Conservation (phyloP, 2,329 filamentous ascomycete genomes). For the Calonectria fujianensis region DNA sequence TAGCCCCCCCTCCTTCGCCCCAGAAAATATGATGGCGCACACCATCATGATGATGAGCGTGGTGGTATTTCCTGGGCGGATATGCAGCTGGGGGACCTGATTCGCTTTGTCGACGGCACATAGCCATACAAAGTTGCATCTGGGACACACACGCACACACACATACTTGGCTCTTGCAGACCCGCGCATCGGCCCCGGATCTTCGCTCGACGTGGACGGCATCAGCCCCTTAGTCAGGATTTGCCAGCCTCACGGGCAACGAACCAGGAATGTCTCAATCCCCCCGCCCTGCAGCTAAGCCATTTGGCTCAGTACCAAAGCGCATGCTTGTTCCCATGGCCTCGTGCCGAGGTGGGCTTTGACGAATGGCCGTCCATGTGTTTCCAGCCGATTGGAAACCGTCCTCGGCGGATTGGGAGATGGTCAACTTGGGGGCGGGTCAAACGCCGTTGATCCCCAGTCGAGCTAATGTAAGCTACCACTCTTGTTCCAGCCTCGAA, state of each 20-base stretch:
- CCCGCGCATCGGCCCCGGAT: conserved; percentile 22
- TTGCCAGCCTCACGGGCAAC: conserved; percentile 45
- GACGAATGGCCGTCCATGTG: conserved; percentile 24
- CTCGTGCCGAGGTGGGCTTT: conserved; percentile 8
- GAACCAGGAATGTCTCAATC: conserved; percentile 21
- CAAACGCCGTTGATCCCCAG: conserved; percentile 33
- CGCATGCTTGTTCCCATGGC: conserved; percentile 3
- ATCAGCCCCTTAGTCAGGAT: conserved; percentile 49
- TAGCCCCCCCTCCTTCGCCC: neutral
- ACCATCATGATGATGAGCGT: conserved; percentile 3
- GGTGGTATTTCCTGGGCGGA: conserved; percentile 18
- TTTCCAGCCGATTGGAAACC: conserved; percentile 33
- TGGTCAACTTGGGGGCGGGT: conserved; percentile 36
- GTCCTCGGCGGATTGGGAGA: conserved; percentile 12
- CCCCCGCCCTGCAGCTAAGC: conserved; percentile 29
- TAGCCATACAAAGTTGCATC: conserved; percentile 2
- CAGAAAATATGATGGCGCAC: conserved; percentile 14
- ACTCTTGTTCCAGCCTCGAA: conserved; percentile 29
- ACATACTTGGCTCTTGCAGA: neutral
- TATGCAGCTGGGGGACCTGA: conserved; percentile 12
- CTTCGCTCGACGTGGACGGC: conserved; percentile 10
- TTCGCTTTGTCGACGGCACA: conserved; percentile 12
- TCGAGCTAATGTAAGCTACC: conserved; percentile 26
- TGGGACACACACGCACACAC: neutral
- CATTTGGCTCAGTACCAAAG: conserved; percentile 17